Evolutionary conservation across 1,284 basidiomycete species (phyloP), one percentile per base, ranked within the genome.

Genomic region (Ceratobasidium sp.): DNA sequence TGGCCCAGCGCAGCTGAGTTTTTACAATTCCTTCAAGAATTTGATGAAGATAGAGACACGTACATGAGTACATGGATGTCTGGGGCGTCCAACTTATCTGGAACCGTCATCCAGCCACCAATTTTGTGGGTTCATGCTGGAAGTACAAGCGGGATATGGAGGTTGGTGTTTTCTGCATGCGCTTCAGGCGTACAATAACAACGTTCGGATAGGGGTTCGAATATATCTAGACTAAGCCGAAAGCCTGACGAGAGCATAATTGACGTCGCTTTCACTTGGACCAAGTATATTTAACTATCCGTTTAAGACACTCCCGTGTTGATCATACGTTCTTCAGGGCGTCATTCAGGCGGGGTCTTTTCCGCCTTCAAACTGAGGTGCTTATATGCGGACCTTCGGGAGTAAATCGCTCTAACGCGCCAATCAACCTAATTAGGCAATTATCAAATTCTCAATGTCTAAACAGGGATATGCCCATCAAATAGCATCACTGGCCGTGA

Each of bases 361-460:
- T 59, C n/a, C 41, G 57, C 13, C 13, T 33, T 23, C 44, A n/a
- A 6, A 59, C 57, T 8, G 42, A 59, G 27, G 57, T 59, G 11
- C 0, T 2, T 29, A 36, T 5, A 36, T 36, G 33, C 33, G 33
- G 4, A 36, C 11, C 11, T 11, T 5, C 33, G 33, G 11, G 11
- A 11, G 11, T 36, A 36, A 36, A 11, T 11, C 33, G 11, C 4
- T 5, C 11, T 36, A 36, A 11, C 11, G 33, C 4, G 11, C 33
- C 11, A 36, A 36, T 5, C 11, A 36, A 36, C 11, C 9, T 39
- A 39, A 19, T 11, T 23, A 57, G 56, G 56, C 42, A 1, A 57
- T 42, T 1, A 46, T 57, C 56, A 57, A 42, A 8, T 57, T 33
- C 16, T 23, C 41, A 13, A 25, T 41, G 8, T 36, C 56, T 3